Evolutionary conservation across 2,329 filamentous ascomycete species (phyloP).

Genomic region (Akanthomyces dipterigenus): DNA sequence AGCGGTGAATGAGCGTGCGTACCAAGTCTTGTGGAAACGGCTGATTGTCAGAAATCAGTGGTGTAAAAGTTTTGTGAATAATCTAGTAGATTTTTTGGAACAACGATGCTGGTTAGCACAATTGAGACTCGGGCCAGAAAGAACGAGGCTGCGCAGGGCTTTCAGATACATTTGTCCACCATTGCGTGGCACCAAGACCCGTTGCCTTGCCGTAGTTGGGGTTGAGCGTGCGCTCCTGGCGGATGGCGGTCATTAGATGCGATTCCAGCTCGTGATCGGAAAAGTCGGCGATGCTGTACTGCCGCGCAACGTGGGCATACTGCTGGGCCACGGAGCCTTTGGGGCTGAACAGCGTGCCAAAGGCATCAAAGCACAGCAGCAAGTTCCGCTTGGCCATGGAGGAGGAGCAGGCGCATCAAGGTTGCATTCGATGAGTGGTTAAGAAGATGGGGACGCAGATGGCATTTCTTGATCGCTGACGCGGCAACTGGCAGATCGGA

Average conservation of each 20-base stretch:
- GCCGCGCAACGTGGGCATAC: conserved; percentile 45
- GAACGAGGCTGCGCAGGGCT: background rate
- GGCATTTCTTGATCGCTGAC: background rate
- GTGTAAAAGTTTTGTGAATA: conserved; percentile 46
- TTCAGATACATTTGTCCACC: conserved; percentile 51
- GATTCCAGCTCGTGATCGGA: conserved; percentile 32
- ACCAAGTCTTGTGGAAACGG: conserved; percentile 38
- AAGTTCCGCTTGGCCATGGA: conserved; percentile 31
- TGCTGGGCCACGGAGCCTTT: conserved; percentile 42
- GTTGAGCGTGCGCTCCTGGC: conserved; percentile 34
- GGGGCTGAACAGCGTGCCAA: conserved; percentile 56
- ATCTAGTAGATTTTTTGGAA: conserved; percentile 31
- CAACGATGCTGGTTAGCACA: background rate
- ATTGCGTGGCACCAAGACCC: conserved; percentile 43
- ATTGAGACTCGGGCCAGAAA: background rate
- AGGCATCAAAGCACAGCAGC: conserved; percentile 56
- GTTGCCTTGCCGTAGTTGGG: conserved; percentile 54
- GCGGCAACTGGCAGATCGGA: background rate
- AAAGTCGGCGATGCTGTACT: conserved; percentile 40
- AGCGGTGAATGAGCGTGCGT: conserved; percentile 42
- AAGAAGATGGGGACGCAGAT: background rate
- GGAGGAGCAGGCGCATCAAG: background rate
- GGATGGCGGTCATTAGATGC: conserved; percentile 37
- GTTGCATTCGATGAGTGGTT: background rate
- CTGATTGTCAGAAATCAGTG: conserved; percentile 26